phyloP scores from a whole-genome alignment of 495 filamentous ascomycete species.

The Penicillium psychrofluorescens region DNA sequence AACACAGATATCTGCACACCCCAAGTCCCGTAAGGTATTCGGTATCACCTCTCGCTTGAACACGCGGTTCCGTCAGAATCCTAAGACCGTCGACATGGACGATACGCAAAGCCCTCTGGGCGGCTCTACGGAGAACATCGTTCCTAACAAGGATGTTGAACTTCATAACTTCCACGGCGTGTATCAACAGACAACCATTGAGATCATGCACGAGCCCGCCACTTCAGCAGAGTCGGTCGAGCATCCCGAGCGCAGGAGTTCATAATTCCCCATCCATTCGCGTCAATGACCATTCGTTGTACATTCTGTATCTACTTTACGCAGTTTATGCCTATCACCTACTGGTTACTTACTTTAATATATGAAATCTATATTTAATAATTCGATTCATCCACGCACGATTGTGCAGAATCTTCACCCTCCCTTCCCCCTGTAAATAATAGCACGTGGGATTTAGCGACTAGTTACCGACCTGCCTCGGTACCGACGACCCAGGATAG shows the following conservation, averaged over 20 bases:
- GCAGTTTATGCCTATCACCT: not conserved
- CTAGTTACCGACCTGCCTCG: too few species aligned
- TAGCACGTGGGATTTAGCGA: too few species aligned
- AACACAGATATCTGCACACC: constrained; percentile 22
- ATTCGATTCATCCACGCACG: not conserved
- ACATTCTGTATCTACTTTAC: not conserved
- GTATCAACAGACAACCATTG: constrained; percentile 36
- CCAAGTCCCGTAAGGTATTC: constrained; percentile 10
- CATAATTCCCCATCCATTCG: too few species aligned
- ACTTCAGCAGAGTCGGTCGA: constrained; percentile 8
- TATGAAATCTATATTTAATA: not conserved
- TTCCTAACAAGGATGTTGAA: constrained; percentile 27
- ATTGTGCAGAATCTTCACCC: not conserved
- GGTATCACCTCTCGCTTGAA: constrained; percentile 14
- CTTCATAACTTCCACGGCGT: constrained; percentile 25
- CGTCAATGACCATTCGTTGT: not conserved
- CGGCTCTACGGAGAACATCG: constrained; percentile 31
- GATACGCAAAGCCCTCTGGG: constrained; percentile 20
- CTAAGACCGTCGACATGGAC: constrained; percentile 14
- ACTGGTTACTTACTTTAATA: constrained; percentile 1
- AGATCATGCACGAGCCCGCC: constrained; percentile 31
- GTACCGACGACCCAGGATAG: too few species aligned
- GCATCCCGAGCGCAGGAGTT: not conserved
- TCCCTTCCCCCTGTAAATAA: not conserved
- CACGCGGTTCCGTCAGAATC: constrained; percentile 15